Conservation (phyloP, 352 stramenopile species). For the Globisporangium acanthophoron region DNA sequence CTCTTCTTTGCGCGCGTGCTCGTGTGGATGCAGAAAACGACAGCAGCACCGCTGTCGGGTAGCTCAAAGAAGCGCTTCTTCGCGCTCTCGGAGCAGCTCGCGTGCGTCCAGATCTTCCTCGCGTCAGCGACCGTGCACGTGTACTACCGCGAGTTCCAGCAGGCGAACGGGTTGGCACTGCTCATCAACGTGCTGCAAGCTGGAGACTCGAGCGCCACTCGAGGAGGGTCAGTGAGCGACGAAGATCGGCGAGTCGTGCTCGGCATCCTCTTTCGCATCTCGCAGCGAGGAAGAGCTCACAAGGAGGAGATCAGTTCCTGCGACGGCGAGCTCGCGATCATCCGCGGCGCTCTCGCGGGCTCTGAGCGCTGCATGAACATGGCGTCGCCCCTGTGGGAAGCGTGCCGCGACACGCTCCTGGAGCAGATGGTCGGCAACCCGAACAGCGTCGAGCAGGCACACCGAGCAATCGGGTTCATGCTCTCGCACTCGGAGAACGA, state of each 20-base stretch:
- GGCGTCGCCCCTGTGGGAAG: constrained; percentile 17
- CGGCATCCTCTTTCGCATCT: constrained; percentile 32
- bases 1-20: constrained; percentile 60
- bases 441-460: constrained; percentile 17
- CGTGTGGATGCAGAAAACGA: constrained; percentile 61
- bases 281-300: constrained; percentile 28
- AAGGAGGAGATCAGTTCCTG: constrained; percentile 46
- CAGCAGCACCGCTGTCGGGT: not conserved
- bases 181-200: constrained; percentile 31
- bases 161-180: constrained; percentile 41
- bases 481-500: constrained; percentile 20
- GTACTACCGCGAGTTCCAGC: constrained; percentile 48
- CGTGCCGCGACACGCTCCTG: constrained; percentile 40
- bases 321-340: constrained; percentile 37
- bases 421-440: constrained; percentile 57
- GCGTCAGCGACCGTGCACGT: constrained; percentile 22
- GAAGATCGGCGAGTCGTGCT: constrained; percentile 27
- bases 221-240: constrained; percentile 7
- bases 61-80: constrained; percentile 4
- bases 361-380: constrained; percentile 7
- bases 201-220: constrained; percentile 1
- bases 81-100: constrained; percentile 42
- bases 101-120: constrained; percentile 48
- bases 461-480: constrained; percentile 38
- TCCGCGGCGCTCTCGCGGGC: constrained; percentile 26